These are phyloP conservation scores for Daldinia loculata DNA, from an alignment of 495 filamentous ascomycete genomes.

Conservation along the genomic window DNA sequence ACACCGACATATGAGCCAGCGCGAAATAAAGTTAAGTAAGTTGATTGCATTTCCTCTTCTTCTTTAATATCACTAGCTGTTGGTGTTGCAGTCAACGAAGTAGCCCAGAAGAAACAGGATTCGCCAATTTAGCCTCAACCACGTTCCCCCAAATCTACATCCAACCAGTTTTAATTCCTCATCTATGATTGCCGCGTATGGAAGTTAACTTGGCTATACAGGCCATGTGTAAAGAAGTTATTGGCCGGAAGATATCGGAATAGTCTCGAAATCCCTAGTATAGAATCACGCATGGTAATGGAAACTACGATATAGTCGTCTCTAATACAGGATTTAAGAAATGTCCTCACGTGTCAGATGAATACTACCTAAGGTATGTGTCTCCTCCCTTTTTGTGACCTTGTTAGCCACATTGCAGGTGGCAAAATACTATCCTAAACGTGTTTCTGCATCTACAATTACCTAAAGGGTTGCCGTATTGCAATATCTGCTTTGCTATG, in stretches of 20 bases:
- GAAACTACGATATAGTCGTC: conserved; percentile 4
- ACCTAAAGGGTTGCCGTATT: neutral
- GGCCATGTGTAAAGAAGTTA: conserved; percentile 12
- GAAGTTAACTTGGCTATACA: neutral
- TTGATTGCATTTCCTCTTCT: no score
- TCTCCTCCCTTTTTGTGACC: neutral
- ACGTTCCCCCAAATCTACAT: conserved; percentile 1
- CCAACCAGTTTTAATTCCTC: neutral
- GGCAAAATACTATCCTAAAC: neutral
- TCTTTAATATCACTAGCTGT: no score
- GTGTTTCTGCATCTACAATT: neutral
- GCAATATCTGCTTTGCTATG: neutral
- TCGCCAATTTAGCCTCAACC: conserved; percentile 24
- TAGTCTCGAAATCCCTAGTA: conserved; percentile 4
- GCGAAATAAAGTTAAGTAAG: no score
- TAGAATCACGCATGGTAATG: conserved; percentile 1
- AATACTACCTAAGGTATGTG: conserved; percentile 14
- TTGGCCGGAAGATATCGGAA: conserved; percentile 13
- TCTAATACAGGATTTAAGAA: conserved; percentile 6
- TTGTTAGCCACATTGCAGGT: conserved; percentile 14
- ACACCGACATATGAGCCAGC: no score
- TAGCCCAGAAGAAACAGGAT: neutral
- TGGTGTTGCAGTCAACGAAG: neutral
- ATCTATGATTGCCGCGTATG: neutral
- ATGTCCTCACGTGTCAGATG: conserved; percentile 3